phyloP scores from a whole-genome alignment of 306 rosid species.

The Vicia sativa region DNA sequence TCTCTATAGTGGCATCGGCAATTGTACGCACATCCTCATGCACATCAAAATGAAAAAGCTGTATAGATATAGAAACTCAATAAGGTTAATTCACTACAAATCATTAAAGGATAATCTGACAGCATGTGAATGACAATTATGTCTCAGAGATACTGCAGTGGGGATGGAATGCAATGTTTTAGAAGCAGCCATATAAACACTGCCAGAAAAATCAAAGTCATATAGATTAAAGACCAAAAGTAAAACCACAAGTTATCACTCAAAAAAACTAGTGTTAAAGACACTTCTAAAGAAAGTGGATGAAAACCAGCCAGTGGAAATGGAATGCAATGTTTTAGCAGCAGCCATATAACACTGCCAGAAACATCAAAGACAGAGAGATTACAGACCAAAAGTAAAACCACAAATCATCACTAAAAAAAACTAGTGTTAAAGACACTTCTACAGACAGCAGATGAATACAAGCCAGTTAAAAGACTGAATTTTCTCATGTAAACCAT shows the following conservation, averaged over 20 bases:
- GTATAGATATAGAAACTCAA: constrained; percentile 21
- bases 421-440: too few species aligned
- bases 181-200: neutral
- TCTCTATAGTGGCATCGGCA: constrained; percentile 96
- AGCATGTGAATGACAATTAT: neutral
- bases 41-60: constrained; percentile 98
- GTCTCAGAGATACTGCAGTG: neutral
- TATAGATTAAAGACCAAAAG: constrained; percentile 1
- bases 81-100: constrained; percentile 29
- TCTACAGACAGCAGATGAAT: neutral
- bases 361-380: too few species aligned
- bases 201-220: neutral
- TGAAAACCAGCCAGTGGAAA: too few species aligned
- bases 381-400: too few species aligned
- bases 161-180: constrained; percentile 10
- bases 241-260: constrained; percentile 5
- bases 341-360: too few species aligned
- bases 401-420: too few species aligned
- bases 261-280: neutral
- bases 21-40: constrained; percentile 92
- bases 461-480: neutral
- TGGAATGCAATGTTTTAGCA: too few species aligned
- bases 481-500: neutral
- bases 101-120: neutral
- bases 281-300: too few species aligned